Evolutionary conservation across 2,329 filamentous ascomycete species (phyloP), one percentile per base, ranked within the genome.

Genomic region (Lasiodiplodia citricola): DNA sequence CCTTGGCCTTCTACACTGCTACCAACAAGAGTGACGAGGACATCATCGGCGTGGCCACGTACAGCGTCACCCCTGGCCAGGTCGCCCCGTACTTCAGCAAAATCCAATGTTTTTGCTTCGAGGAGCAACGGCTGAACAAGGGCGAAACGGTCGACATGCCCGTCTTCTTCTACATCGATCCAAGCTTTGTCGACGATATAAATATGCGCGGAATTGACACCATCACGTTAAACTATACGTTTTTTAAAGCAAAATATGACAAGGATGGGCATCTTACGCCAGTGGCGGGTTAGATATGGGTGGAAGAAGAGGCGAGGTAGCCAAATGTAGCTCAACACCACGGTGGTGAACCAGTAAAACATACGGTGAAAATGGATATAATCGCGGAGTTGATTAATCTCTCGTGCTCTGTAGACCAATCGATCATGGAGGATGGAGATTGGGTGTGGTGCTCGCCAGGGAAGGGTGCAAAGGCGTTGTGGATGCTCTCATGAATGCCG

Each of bases 121-220:
- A 99, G 83, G 95, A 87, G 79, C 96, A 99, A 86, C 87, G 96
- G 70, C 82, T 99, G 72, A 95, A 96, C 78, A 94, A 94, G 6
- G 94, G 95, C 55, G 96, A 99, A 86, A 96, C 94, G 55, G 96
- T 99, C 66, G 96, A 99, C 80, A 99, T 99, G 96, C 96, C 96
- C 0, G 96, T 99, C 0, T 99, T 99, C 81, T 99, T 99, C 83
- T 99, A 98, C 81, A 92, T 99, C 72, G 96, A 99, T 77, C 96
- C 96, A 0, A 96, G 98, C 77, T 91, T 99, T 83, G 86, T 95
- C 69, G 94, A 92, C 74, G 96, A 99, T 80, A 84, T 95, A 64
- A 94, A 92, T 72, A 98, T 97, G 95, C 92, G 88, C 81, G 92
- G 92, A 0, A 93, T 99, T 71, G 93, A 97, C 83, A 97, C 94